Conservation (phyloP, 2,329 filamentous ascomycete species). For the Alternaria alternata region DNA sequence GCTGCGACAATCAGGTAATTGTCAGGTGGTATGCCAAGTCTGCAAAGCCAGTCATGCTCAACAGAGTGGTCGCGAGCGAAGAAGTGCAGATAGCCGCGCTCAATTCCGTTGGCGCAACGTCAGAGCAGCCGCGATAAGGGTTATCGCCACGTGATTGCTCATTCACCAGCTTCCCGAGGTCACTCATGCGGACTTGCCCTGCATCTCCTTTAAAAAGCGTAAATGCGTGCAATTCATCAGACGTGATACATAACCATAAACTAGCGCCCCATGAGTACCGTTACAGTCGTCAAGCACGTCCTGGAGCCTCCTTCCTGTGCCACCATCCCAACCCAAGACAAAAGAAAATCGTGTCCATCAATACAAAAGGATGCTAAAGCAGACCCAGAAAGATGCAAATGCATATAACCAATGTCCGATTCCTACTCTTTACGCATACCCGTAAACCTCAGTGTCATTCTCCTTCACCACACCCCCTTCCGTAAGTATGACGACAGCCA, state of each 20-base stretch:
- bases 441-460: conserved; percentile 49
- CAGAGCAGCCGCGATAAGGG: conserved; percentile 10
- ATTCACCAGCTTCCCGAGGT: background rate
- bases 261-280: conserved; percentile 10
- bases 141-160: conserved; percentile 25
- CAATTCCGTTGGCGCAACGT: conserved; percentile 13
- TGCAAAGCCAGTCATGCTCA: background rate
- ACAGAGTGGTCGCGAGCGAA: conserved; percentile 6
- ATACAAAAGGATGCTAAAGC: conserved; percentile 9
- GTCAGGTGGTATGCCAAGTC: background rate
- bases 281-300: conserved; percentile 18
- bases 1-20: background rate
- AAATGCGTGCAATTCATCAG: conserved; percentile 38
- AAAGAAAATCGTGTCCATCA: conserved; percentile 7
- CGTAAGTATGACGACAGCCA: conserved; percentile 74
- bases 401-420: conserved; percentile 2
- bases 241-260: conserved; percentile 35
- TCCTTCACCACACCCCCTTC: conserved; percentile 56
- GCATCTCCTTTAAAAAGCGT: background rate
- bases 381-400: conserved; percentile 13
- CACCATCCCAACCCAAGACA: conserved; percentile 4
- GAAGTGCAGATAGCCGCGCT: conserved; percentile 9
- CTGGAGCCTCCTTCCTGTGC: conserved; percentile 2
- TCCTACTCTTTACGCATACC: conserved; percentile 14
- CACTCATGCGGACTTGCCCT: background rate